phyloP scores from a whole-genome alignment of 2,329 filamentous ascomycete species.

The Neonectria coccinea region DNA sequence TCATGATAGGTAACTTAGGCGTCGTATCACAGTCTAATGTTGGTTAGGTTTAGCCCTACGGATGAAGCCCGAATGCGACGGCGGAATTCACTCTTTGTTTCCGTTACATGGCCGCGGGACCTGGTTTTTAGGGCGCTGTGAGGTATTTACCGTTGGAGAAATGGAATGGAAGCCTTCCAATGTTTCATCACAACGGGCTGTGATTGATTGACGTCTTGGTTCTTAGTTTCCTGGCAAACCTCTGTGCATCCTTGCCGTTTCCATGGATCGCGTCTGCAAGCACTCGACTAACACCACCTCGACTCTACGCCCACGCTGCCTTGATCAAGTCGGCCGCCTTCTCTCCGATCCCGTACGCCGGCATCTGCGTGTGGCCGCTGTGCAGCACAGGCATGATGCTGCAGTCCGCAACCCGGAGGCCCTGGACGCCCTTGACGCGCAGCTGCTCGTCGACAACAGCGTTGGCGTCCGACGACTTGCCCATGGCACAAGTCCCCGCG shows the following conservation, averaged over 20 bases:
- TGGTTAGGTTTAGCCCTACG: not conserved
- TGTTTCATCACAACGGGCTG: not conserved
- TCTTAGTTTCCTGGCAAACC: not conserved
- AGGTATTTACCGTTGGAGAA: too few species aligned
- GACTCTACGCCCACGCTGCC: conserved; percentile 41
- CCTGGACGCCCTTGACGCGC: conserved; percentile 63
- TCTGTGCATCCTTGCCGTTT: not conserved
- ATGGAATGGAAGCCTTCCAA: not conserved
- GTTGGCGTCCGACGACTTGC: conserved; percentile 58
- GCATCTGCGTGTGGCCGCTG: conserved; percentile 64
- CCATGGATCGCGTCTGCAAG: not conserved
- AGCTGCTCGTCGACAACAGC: conserved; percentile 67
- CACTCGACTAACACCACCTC: not conserved
- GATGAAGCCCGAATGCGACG: not conserved
- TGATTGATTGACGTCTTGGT: not conserved
- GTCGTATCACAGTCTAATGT: not conserved
- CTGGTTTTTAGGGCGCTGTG: too few species aligned
- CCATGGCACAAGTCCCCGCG: conserved; percentile 50
- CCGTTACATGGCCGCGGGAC: not conserved
- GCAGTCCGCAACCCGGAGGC: conserved; percentile 65
- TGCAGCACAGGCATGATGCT: conserved; percentile 65
- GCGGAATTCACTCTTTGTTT: not conserved
- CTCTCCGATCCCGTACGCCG: conserved; percentile 68
- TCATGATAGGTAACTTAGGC: not conserved
- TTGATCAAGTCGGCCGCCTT: conserved; percentile 63